Conservation (phyloP, 148 eudicot species). For the Arbutus unedo region DNA sequence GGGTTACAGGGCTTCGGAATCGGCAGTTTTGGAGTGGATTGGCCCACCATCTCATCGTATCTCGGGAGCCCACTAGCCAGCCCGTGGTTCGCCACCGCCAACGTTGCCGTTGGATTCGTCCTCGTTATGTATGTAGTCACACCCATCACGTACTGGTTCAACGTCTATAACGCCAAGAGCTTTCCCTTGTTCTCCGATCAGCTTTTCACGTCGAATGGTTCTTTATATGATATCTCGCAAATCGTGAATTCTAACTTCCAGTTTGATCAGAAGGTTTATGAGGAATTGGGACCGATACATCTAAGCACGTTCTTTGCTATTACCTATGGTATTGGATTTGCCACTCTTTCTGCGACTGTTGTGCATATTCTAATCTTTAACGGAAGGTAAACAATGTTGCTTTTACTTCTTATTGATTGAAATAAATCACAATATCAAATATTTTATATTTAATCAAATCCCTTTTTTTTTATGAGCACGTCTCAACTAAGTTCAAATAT, state of each 20-base stretch:
- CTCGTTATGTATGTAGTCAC: constrained; percentile 49
- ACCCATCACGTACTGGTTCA: constrained; percentile 48
- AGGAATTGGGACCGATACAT: constrained; percentile 41
- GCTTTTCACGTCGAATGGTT: constrained; percentile 44
- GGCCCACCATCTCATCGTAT: constrained; percentile 52
- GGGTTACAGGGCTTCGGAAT: constrained; percentile 53
- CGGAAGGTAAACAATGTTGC: constrained; percentile 42
- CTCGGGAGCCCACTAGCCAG: constrained; percentile 73
- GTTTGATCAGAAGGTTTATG: constrained; percentile 51
- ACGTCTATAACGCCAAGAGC: constrained; percentile 49
- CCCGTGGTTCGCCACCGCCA: constrained; percentile 76
- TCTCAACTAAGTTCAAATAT: too few species aligned
- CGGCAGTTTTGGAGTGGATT: constrained; percentile 54
- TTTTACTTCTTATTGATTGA: too few species aligned
- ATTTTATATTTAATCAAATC: too few species aligned
- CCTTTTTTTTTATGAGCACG: too few species aligned
- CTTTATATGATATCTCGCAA: constrained; percentile 33
- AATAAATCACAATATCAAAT: too few species aligned
- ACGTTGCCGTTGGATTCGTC: constrained; percentile 46
- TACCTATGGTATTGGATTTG: constrained; percentile 68
- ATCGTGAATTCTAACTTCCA: constrained; percentile 43
- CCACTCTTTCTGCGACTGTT: constrained; percentile 57
- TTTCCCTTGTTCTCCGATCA: constrained; percentile 51
- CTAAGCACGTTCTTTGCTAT: constrained; percentile 61
- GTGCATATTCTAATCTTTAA: constrained; percentile 58